A percentile compares a stretch with the other conserved stretches of the same genome.
Conservation (phyloP, 768 basidiomycete species). For the Lactifluus subvellereus region DNA sequence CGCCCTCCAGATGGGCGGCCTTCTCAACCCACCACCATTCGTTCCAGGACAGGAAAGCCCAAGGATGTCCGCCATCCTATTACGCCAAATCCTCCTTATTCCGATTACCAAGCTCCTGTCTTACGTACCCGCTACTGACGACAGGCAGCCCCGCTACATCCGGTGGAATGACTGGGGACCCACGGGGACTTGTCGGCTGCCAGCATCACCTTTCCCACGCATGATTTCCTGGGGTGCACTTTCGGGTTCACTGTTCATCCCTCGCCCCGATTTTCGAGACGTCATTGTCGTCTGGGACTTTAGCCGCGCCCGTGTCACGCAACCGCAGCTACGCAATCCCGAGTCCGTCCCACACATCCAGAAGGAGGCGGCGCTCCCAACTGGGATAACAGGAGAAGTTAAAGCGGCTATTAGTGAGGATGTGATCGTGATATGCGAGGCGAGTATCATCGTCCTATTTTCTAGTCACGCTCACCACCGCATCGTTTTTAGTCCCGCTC, state of each 20-base stretch:
- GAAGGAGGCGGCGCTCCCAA: background rate
- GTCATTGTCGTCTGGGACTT: slow-evolving; percentile 1
- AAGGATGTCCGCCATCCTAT: background rate
- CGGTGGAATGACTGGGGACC: slow-evolving; percentile 9
- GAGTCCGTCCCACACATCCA: background rate
- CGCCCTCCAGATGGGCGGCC: background rate
- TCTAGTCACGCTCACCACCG: background rate
- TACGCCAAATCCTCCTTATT: slow-evolving; percentile 2
- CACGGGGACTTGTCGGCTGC: background rate
- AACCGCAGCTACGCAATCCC: background rate
- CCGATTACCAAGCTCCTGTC: background rate
- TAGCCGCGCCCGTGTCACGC: background rate
- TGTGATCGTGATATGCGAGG: slow-evolving; percentile 14
- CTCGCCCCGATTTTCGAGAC: background rate
- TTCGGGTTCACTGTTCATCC: slow-evolving; percentile 6
- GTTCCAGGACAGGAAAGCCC: background rate
- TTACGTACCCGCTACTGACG: background rate
- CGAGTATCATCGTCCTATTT: background rate
- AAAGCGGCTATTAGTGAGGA: slow-evolving; percentile 9
- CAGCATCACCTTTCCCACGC: background rate
- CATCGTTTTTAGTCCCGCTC: background rate
- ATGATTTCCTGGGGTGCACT: background rate
- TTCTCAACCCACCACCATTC: background rate
- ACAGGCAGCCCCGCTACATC: background rate
- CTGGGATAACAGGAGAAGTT: background rate